These are phyloP conservation scores for Curvularia eragrostidis DNA, from an alignment of 2,329 filamentous ascomycete genomes.

Conservation along the genomic window DNA sequence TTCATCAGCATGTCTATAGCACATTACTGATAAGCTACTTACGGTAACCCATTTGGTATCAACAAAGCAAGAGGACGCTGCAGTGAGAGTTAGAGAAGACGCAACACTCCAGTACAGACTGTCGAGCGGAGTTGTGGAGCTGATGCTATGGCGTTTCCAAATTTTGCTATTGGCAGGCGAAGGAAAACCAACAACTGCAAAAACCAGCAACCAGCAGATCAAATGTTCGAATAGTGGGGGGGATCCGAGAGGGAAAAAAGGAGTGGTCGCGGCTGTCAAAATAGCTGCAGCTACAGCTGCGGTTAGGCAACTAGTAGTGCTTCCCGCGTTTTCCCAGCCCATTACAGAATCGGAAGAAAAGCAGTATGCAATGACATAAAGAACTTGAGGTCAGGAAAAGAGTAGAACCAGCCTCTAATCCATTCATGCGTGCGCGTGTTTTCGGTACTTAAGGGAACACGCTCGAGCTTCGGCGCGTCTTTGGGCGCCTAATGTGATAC, in stretches of 20 bases:
- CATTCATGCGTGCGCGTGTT: neutral
- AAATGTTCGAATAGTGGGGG: neutral
- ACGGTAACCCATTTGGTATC: neutral
- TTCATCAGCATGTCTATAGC: neutral
- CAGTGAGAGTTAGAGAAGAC: neutral
- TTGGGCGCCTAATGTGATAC: neutral
- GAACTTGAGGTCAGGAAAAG: neutral
- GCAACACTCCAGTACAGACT: neutral
- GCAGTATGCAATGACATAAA: neutral
- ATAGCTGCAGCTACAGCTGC: slow-evolving; percentile 31
- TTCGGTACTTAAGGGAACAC: neutral
- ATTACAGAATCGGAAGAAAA: neutral
- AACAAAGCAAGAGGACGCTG: neutral
- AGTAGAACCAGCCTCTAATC: neutral
- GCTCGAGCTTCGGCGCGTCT: neutral
- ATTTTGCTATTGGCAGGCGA: no score
- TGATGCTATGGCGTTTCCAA: neutral
- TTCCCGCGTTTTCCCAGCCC: neutral
- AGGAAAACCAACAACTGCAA: neutral
- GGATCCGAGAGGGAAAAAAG: neutral
- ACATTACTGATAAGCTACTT: neutral
- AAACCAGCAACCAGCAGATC: neutral
- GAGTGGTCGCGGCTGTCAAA: slow-evolving; percentile 29
- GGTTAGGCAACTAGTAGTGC: neutral
- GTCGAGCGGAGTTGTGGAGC: neutral